A percentile compares a stretch with the other conserved stretches of the same genome.
phyloP scores from a whole-genome alignment of 2,329 filamentous ascomycete species.

The Beauveria brongniartii region DNA sequence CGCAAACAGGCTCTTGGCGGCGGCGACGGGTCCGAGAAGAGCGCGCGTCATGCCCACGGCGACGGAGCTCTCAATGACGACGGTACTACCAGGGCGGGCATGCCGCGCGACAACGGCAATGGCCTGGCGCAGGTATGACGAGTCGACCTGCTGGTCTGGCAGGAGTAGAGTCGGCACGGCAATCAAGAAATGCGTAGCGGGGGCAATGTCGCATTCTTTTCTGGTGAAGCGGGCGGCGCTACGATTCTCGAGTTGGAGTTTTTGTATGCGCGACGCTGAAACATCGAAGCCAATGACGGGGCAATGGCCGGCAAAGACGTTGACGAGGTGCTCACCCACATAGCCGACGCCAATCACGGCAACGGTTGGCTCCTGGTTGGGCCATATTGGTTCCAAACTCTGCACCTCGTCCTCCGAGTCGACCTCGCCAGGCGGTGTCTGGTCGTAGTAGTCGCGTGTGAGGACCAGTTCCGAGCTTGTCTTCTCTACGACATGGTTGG shows the following conservation, averaged over 20 bases:
- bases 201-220: constrained; percentile 27
- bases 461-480: background rate
- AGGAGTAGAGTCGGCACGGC: constrained; percentile 44
- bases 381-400: constrained; percentile 8
- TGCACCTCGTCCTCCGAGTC: constrained; percentile 17
- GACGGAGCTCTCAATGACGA: constrained; percentile 47
- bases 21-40: constrained; percentile 38
- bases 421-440: constrained; percentile 26
- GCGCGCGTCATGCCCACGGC: constrained; percentile 46
- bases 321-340: constrained; percentile 41
- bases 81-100: constrained; percentile 35
- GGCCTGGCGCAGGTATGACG: constrained; percentile 37
- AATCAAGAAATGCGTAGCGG: constrained; percentile 44
- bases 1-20: constrained; percentile 32
- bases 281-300: constrained; percentile 41
- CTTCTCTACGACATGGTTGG: background rate
- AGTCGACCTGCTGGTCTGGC: constrained; percentile 38
- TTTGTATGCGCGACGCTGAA: constrained; percentile 29
- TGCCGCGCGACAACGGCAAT: constrained; percentile 32
- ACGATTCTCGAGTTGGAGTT: constrained; percentile 21
- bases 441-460: constrained; percentile 22
- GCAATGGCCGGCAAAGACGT: constrained; percentile 32
- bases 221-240: constrained; percentile 30
- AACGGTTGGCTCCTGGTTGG: constrained; percentile 27
- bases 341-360: constrained; percentile 46